Conservation (phyloP, 768 basidiomycete genomes). For the Imleria badia region DNA sequence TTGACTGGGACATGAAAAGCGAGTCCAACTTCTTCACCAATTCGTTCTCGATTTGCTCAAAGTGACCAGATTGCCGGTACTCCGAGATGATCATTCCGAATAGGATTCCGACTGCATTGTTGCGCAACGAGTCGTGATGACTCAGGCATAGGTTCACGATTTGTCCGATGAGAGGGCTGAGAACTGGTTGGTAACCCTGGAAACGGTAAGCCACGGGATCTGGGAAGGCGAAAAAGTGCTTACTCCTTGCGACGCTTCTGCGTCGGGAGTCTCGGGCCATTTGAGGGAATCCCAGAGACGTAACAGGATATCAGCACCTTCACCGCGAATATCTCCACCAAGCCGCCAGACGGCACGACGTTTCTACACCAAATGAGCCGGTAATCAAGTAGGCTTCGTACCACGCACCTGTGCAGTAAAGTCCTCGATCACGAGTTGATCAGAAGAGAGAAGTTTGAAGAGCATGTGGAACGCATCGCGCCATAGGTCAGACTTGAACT, state of each 20-base stretch:
- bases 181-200: constrained; percentile 81
- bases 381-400: not conserved
- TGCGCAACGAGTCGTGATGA: constrained; percentile 90
- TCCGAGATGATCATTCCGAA: constrained; percentile 96
- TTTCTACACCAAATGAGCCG: constrained; percentile 52
- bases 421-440: constrained; percentile 91
- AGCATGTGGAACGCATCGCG: constrained; percentile 77
- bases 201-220: not conserved
- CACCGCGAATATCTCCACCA: constrained; percentile 93
- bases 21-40: constrained; percentile 88
- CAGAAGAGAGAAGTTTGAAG: constrained; percentile 81
- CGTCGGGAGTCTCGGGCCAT: constrained; percentile 61
- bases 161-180: constrained; percentile 82
- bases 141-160: constrained; percentile 92
- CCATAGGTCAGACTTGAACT: constrained; percentile 82
- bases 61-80: constrained; percentile 80
- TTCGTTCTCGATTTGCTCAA: constrained; percentile 89
- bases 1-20: constrained; percentile 90
- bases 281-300: constrained; percentile 86
- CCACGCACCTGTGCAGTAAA: constrained; percentile 81
- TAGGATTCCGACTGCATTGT: constrained; percentile 87
- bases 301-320: constrained; percentile 78
- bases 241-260: constrained; percentile 62
- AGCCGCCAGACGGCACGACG: constrained; percentile 94
- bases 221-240: constrained; percentile 24